Evolutionary conservation across 73 alveolate genomes (phyloP), one percentile per base, ranked within the genome.

Genomic region (Halteria grandinella): DNA sequence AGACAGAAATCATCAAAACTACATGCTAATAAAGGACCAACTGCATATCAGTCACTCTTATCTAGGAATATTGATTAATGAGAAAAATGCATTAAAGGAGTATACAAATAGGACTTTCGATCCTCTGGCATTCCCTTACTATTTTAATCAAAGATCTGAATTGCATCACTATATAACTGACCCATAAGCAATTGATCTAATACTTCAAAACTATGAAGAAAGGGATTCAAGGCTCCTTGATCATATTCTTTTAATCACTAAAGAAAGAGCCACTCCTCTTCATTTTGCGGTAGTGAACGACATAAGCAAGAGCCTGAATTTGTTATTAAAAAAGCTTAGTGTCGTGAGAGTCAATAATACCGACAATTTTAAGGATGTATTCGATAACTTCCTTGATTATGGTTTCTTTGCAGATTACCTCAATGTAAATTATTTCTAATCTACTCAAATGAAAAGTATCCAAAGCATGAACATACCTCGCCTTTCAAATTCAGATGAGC

Each of bases 211-310:
- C 37, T 60, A 60, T 25, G 77, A 60, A 15, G 29, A 33, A 15
- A 17, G 21, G 12, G 55, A 33, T 37, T 41, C 39, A 1, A 7
- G 58, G 2, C 21, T 60, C 6, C 43, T 60, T 2, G 36, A 60
- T 6, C 24, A 60, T 14, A 40, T 60, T 1, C 21, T 60, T 5
- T 21, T 60, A 5, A 25, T 37, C 6, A 40, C 37, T 20, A 2
- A 60, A 15, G 10, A 18, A 25, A 45, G 77, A 7, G 43, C 37
- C 21, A 60, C 77, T 2, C 77, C 77, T 2, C 18, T 60, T 40
- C 77, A 60, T 60, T 12, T 60, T 15, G 77, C 77, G 21, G 6
- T 60, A 15, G 77, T 40, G 11, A 15, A 39, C 28, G 43, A 60
- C 27, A 59, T 40, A 40, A 41, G 43, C 12, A 60, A 60, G 43